phyloP scores from a whole-genome alignment of 2,329 filamentous ascomycete species.

The Cylindrodendrum hubeiense region DNA sequence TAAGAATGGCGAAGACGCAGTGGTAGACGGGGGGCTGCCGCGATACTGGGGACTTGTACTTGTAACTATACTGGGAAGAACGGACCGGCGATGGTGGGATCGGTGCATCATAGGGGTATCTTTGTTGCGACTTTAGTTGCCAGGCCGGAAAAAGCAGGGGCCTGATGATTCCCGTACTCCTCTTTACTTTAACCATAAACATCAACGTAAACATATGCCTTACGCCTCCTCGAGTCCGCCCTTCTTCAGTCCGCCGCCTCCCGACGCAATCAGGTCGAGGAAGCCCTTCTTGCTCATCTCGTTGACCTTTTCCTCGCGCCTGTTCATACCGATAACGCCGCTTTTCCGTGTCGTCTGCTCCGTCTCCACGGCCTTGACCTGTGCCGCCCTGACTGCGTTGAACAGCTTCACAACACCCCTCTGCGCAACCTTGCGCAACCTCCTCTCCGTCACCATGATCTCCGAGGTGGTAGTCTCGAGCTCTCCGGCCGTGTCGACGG shows the following conservation, averaged over 20 bases:
- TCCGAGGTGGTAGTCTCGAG: conserved; percentile 62
- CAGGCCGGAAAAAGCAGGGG: conserved; percentile 39
- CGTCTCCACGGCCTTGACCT: conserved; percentile 87
- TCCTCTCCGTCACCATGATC: conserved; percentile 79
- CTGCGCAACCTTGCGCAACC: conserved; percentile 88
- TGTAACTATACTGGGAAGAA: conserved; percentile 45
- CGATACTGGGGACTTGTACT: conserved; percentile 41
- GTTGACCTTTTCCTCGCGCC: conserved; percentile 88
- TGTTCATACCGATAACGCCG: conserved; percentile 82
- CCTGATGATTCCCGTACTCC: conserved; percentile 46
- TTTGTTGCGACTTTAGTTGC: conserved; percentile 46
- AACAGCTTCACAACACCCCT: conserved; percentile 96
- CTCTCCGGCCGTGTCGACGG: conserved; percentile 62
- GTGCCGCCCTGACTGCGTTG: conserved; percentile 92
- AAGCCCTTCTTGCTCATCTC: conserved; percentile 99
- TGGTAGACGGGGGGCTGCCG: conserved; percentile 28
- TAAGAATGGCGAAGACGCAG: conserved; percentile 28
- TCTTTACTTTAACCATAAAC: conserved; percentile 36
- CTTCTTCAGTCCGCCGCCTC: conserved; percentile 71
- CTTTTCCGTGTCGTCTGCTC: conserved; percentile 76
- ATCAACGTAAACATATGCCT: conserved; percentile 32
- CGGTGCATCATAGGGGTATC: conserved; percentile 47
- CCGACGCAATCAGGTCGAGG: conserved; percentile 84
- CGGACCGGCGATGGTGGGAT: conserved; percentile 37
- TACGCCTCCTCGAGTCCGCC: conserved; percentile 69